phyloP scores from a whole-genome alignment of 2,329 filamentous ascomycete genomes.

The Colletotrichum eleusines region DNA sequence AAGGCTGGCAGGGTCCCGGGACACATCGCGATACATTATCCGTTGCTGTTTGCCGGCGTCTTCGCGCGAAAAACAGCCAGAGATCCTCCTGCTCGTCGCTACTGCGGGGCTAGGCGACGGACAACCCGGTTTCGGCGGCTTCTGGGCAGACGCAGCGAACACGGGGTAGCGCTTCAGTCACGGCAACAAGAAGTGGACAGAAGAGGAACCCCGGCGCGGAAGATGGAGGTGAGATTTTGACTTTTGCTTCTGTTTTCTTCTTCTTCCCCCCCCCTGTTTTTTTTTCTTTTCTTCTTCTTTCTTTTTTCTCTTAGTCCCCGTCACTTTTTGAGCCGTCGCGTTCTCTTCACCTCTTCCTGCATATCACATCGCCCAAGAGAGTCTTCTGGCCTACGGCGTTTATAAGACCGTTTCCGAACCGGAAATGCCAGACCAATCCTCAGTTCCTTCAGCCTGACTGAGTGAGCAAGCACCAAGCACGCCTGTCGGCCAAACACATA shows the following conservation, averaged over 20 bases:
- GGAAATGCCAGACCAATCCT: background rate
- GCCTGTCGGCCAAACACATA: conserved; percentile 2
- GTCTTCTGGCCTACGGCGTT: background rate
- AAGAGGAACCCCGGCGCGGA: background rate
- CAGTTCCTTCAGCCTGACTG: background rate
- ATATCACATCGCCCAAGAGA: background rate
- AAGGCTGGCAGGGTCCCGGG: background rate
- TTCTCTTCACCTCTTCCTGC: background rate
- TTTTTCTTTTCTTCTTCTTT: background rate
- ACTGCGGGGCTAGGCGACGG: conserved; percentile 5
- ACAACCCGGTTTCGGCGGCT: conserved; percentile 5
- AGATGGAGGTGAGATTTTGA: conserved; percentile 37
- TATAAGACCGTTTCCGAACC: background rate
- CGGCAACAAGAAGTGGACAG: background rate
- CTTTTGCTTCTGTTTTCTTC: conserved; percentile 9
- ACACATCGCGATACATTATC: background rate
- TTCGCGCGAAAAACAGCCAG: background rate
- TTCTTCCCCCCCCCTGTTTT: too few species aligned
- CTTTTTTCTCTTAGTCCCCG: too few species aligned
- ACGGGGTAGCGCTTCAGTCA: background rate
- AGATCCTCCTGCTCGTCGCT: conserved; percentile 3
- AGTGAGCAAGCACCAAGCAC: background rate
- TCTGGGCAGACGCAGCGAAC: conserved; percentile 1
- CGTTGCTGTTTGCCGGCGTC: background rate
- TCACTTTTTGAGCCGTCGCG: background rate